phyloP scores from a whole-genome alignment of 1,139 yeast genomes.

The Pichia sp. region DNA sequence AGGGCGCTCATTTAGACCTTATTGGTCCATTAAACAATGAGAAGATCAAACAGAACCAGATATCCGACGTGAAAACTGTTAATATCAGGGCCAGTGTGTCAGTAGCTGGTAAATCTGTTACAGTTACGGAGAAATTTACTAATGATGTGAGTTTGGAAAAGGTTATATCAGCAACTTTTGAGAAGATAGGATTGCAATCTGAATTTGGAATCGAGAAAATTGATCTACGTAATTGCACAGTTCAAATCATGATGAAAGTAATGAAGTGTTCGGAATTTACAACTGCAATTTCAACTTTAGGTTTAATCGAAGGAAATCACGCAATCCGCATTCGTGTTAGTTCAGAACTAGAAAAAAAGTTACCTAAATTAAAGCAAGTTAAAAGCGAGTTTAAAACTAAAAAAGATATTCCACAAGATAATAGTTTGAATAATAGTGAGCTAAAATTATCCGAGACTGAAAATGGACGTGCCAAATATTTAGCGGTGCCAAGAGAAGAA shows the following conservation, averaged over 20 bases:
- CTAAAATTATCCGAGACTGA: too few relatives aligned
- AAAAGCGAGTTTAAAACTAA: too few relatives aligned
- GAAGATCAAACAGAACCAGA: conserved; percentile 22
- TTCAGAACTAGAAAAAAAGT: too few relatives aligned
- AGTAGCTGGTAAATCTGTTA: background rate
- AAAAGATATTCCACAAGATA: too few relatives aligned
- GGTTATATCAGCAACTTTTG: background rate
- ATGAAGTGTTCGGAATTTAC: background rate
- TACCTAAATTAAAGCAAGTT: too few relatives aligned
- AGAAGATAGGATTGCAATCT: conserved; percentile 16
- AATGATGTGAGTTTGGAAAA: background rate
- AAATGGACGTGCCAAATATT: too few relatives aligned
- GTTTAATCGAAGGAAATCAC: conserved; percentile 7
- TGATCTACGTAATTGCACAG: too few relatives aligned
- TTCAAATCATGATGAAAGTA: conserved; percentile 11
- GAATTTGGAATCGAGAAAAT: too few relatives aligned
- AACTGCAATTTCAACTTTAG: background rate
- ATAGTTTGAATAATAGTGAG: too few relatives aligned
- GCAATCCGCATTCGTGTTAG: conserved; percentile 7
- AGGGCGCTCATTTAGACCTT: conserved; percentile 28
- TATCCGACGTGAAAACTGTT: background rate
- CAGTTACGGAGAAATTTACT: background rate
- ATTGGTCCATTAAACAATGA: conserved; percentile 14
- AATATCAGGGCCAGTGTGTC: conserved; percentile 5
- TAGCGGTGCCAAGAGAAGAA: too few relatives aligned